A percentile compares a stretch with the other conserved stretches of the same genome.
phyloP scores from a whole-genome alignment of 1,139 yeast genomes.

The Geotrichum australiense region DNA sequence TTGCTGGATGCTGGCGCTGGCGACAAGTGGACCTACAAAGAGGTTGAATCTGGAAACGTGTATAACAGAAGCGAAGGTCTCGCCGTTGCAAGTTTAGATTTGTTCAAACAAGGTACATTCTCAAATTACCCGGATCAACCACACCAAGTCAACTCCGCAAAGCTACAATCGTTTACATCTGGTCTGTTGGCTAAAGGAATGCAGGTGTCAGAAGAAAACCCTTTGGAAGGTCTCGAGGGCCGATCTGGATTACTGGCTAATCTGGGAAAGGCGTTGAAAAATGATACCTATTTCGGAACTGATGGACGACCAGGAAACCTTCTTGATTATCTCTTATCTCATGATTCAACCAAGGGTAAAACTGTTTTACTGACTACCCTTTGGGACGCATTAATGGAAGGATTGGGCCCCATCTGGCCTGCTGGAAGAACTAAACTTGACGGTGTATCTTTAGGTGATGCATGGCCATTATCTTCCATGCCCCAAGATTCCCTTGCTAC shows the following conservation, averaged over 20 bases:
- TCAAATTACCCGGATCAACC: constrained; percentile 33
- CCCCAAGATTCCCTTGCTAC: constrained; percentile 29
- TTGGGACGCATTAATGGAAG: constrained; percentile 49
- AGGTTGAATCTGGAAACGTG: constrained; percentile 31
- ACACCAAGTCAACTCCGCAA: constrained; percentile 39
- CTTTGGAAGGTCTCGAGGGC: constrained; percentile 48
- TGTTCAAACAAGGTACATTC: constrained; percentile 46
- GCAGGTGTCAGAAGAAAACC: constrained; percentile 41
- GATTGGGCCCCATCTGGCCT: constrained; percentile 54
- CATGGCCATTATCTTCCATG: constrained; percentile 43
- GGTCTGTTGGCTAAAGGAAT: constrained; percentile 37
- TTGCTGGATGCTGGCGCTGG: constrained; percentile 61
- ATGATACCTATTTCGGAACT: constrained; percentile 39
- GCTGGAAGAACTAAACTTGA: constrained; percentile 44
- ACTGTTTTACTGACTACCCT: constrained; percentile 39
- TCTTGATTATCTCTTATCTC: constrained; percentile 39
- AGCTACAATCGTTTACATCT: constrained; percentile 8
- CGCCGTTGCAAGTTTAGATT: constrained; percentile 49
- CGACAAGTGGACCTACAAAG: constrained; percentile 43
- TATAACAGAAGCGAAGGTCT: constrained; percentile 50
- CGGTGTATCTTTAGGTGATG: constrained; percentile 50
- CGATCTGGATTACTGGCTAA: constrained; percentile 40
- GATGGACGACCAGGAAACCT: constrained; percentile 50
- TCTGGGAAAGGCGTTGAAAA: constrained; percentile 41
- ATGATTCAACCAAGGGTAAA: constrained; percentile 18